Evolutionary conservation across 169 alveolate genomes (phyloP).

Genomic region (Plasmodium reichenowi): DNA sequence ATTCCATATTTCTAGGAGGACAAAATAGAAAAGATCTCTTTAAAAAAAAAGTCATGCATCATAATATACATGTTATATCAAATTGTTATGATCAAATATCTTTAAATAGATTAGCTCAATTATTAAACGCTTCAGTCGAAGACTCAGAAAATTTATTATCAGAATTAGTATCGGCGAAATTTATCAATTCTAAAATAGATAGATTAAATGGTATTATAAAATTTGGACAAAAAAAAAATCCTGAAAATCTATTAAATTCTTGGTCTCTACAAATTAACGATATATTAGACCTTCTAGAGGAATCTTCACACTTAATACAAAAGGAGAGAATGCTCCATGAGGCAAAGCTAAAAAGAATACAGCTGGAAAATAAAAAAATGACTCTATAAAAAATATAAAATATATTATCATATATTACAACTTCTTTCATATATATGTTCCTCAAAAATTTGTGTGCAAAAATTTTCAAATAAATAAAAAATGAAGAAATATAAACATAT

Average conservation of each 20-base stretch:
- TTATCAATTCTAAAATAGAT: conserved; percentile 81
- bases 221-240: conserved; percentile 79
- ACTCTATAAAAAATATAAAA: background rate
- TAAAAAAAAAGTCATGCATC: conserved; percentile 85
- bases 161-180: conserved; percentile 80
- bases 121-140: conserved; percentile 69
- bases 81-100: conserved; percentile 79
- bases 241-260: conserved; percentile 78
- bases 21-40: conserved; percentile 69
- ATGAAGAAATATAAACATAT: background rate
- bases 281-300: conserved; percentile 66
- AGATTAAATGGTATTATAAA: conserved; percentile 81
- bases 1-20: conserved; percentile 66
- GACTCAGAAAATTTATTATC: conserved; percentile 78
- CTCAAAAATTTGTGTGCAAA: no score
- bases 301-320: conserved; percentile 74
- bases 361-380: conserved; percentile 48
- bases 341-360: conserved; percentile 67
- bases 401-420: no score
- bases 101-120: conserved; percentile 76
- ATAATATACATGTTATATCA: conserved; percentile 81
- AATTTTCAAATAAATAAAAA: background rate
- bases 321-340: conserved; percentile 77
- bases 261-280: conserved; percentile 79
- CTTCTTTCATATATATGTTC: no score